Evolutionary conservation across 768 basidiomycete species (phyloP).

Genomic region (Tricholoma bakamatsutake): DNA sequence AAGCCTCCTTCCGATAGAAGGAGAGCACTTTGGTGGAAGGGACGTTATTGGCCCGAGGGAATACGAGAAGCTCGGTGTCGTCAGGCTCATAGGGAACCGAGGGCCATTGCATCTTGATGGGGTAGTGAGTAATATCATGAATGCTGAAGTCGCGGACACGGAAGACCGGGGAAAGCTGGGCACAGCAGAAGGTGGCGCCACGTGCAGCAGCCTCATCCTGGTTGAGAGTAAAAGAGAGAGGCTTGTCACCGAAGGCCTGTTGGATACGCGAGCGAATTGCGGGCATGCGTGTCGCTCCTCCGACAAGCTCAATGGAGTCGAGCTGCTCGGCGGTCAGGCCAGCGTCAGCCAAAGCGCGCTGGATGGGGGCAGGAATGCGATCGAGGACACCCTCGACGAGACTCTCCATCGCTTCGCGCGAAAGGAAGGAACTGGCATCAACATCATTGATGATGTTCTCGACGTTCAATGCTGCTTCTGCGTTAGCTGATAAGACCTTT

Average conservation of each 20-base stretch:
- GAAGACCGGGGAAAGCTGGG: conserved; percentile 96
- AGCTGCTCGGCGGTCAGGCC: conserved; percentile 80
- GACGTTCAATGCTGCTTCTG: conserved; percentile 83
- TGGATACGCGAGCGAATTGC: conserved; percentile 87
- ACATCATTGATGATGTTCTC: conserved; percentile 96
- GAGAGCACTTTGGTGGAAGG: conserved; percentile 96
- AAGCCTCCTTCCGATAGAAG: conserved; percentile 85
- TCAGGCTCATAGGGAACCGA: conserved; percentile 66
- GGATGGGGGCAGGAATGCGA: conserved; percentile 68
- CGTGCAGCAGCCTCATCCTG: conserved; percentile 97
- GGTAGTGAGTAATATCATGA: conserved; percentile 80
- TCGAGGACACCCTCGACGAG: conserved; percentile 74
- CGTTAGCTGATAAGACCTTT: conserved; percentile 93
- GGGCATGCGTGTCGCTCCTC: conserved; percentile 90
- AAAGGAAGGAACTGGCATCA: conserved; percentile 83
- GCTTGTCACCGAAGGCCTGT: conserved; percentile 73
- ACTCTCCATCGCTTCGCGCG: conserved; percentile 75
- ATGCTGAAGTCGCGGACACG: conserved; percentile 93
- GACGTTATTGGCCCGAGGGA: conserved; percentile 76
- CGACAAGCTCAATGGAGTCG: conserved; percentile 88
- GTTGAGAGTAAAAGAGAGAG: conserved; percentile 90
- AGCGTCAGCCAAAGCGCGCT: conserved; percentile 75
- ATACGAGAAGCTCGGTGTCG: conserved; percentile 88
- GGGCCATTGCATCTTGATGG: conserved; percentile 89
- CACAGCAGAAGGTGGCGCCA: conserved; percentile 95